Evolutionary conservation across 495 filamentous ascomycete genomes (phyloP).

Genomic region (Letharia lupina): DNA sequence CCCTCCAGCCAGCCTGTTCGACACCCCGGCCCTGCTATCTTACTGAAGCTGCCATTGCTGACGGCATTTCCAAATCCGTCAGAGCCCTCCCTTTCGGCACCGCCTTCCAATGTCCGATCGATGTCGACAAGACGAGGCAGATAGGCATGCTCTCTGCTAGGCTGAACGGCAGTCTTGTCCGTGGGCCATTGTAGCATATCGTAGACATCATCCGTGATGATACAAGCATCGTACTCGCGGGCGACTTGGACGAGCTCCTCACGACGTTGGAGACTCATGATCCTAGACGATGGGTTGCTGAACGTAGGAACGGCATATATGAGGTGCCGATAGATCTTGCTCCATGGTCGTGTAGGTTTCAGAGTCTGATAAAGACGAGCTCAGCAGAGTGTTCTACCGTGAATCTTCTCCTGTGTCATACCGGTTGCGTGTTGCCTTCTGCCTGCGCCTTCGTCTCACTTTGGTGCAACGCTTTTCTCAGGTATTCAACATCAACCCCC

Average conservation of each 20-base stretch:
- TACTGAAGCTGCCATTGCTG: conserved; percentile 78
- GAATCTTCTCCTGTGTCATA: conserved; percentile 24
- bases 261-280: conserved; percentile 56
- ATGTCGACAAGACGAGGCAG: conserved; percentile 70
- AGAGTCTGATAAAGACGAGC: conserved; percentile 26
- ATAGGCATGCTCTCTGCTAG: conserved; percentile 34
- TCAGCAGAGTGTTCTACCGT: not conserved
- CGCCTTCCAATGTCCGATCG: conserved; percentile 53
- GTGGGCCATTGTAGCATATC: conserved; percentile 72
- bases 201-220: conserved; percentile 87
- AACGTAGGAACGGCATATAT: conserved; percentile 80
- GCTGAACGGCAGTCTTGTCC: conserved; percentile 24
- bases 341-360: conserved; percentile 40
- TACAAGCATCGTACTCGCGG: conserved; percentile 61
- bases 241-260: conserved; percentile 57
- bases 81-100: conserved; percentile 31
- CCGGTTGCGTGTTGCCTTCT: conserved; percentile 33
- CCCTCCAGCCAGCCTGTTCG: conserved; percentile 79
- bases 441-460: conserved; percentile 30
- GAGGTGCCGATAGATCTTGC: conserved; percentile 70
- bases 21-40: conserved; percentile 70
- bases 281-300: conserved; percentile 70
- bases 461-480: conserved; percentile 42
- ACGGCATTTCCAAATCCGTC: conserved; percentile 64
- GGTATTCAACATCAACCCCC: conserved; percentile 55